Conservation (phyloP, 2,329 filamentous ascomycete genomes). For the Aspergillus udagawae region DNA sequence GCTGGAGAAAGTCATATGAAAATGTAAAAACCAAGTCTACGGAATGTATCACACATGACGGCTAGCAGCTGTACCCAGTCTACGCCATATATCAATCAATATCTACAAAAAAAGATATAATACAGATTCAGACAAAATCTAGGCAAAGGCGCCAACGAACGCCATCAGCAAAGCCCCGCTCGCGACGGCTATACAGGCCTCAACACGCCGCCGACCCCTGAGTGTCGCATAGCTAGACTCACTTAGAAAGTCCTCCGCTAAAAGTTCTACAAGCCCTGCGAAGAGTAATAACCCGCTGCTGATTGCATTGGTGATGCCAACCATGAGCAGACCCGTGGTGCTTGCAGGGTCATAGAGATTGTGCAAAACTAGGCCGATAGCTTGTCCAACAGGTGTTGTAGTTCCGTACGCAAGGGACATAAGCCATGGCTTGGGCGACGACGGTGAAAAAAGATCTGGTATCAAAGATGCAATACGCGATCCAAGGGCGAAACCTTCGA, state of each 20-base stretch:
- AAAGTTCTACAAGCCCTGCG: conserved; percentile 75
- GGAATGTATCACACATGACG: background rate
- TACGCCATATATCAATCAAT: conserved; percentile 1
- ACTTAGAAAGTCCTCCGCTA: conserved; percentile 77
- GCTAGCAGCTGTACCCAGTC: background rate
- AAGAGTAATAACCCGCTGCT: conserved; percentile 76
- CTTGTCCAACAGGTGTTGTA: conserved; percentile 78
- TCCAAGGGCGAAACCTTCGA: conserved; percentile 81
- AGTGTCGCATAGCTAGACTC: conserved; percentile 61
- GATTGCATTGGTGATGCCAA: conserved; percentile 84
- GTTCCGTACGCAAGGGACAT: conserved; percentile 62
- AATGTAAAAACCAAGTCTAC: background rate
- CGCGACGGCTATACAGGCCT: conserved; percentile 61
- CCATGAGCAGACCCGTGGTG: conserved; percentile 71
- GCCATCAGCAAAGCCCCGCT: conserved; percentile 61
- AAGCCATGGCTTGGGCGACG: conserved; percentile 70
- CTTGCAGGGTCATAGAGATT: conserved; percentile 75
- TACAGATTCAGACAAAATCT: conserved; percentile 4
- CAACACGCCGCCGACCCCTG: conserved; percentile 53
- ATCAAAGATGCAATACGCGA: conserved; percentile 79
- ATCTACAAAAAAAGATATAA: conserved; percentile 6
- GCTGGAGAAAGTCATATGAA: background rate
- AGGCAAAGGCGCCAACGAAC: conserved; percentile 64
- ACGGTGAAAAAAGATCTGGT: conserved; percentile 59
- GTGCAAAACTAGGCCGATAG: conserved; percentile 73